A percentile compares a stretch with the other conserved stretches of the same genome.
Evolutionary conservation across 306 rosid species (phyloP).

Genomic region (Vicia sativa): DNA sequence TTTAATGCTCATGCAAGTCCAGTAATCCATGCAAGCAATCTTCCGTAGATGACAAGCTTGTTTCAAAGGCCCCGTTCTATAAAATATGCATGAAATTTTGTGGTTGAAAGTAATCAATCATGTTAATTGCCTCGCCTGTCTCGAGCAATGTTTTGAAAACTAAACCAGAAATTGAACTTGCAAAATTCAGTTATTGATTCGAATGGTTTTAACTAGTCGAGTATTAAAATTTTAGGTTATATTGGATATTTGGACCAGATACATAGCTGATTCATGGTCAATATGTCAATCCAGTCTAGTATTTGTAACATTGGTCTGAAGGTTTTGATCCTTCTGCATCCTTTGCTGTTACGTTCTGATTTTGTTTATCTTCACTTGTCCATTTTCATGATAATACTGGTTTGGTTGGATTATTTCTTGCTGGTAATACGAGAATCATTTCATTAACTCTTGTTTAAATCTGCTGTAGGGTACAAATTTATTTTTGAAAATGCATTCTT

Average conservation of each 20-base stretch:
- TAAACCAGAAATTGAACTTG: not conserved
- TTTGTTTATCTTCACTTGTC: conserved; percentile 11
- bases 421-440: not conserved
- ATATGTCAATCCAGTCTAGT: not conserved
- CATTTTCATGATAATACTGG: conserved; percentile 6
- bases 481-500: conserved; percentile 13
- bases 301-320: conserved; percentile 2
- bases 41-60: not conserved
- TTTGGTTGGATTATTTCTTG: conserved; percentile 13
- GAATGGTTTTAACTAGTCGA: not conserved
- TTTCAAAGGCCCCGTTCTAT: conserved; percentile 1
- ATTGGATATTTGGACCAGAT: not conserved
- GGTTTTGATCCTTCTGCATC: conserved; percentile 22
- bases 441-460: not conserved
- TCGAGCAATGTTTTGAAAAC: conserved; percentile 7
- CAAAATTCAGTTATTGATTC: not conserved
- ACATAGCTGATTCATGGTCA: not conserved
- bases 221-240: not conserved
- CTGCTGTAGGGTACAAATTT: not conserved
- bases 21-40: conserved; percentile 2
- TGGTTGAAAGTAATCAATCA: not conserved
- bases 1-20: conserved; percentile 1
- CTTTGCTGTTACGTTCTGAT: not conserved
- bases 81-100: not conserved
- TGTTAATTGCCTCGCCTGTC: conserved; percentile 18